phyloP scores from a whole-genome alignment of 805 yeast species.

The Clavispora phyllophila region DNA sequence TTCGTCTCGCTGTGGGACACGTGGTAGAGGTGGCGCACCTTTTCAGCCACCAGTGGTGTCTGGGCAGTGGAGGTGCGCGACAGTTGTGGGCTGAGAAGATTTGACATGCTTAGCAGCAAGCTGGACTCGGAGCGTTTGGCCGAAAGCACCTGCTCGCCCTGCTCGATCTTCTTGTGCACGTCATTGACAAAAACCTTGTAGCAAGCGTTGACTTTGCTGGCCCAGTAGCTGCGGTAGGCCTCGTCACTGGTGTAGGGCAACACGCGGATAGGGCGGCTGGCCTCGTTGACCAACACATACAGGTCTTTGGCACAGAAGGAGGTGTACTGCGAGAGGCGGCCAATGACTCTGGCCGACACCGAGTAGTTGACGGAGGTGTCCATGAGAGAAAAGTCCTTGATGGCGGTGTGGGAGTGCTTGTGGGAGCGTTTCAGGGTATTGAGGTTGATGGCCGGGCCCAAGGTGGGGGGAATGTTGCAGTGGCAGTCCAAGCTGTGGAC shows the following conservation, averaged over 20 bases:
- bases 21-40: slow-evolving; percentile 30
- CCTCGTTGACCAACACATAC: slow-evolving; percentile 35
- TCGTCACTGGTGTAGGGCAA: slow-evolving; percentile 25
- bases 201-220: slow-evolving; percentile 20
- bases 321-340: slow-evolving; percentile 8
- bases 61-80: slow-evolving; percentile 6
- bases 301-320: slow-evolving; percentile 15
- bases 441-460: slow-evolving; percentile 21
- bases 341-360: slow-evolving; percentile 38
- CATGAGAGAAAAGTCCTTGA: slow-evolving; percentile 24
- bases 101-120: neutral
- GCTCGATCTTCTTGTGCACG: slow-evolving; percentile 23
- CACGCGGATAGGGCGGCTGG: slow-evolving; percentile 29
- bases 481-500: slow-evolving; percentile 21
- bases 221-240: slow-evolving; percentile 15
- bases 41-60: slow-evolving; percentile 8
- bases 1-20: slow-evolving; percentile 19
- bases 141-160: slow-evolving; percentile 8
- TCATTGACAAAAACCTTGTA: slow-evolving; percentile 32
- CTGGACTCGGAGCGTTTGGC: neutral
- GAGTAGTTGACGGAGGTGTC: slow-evolving; percentile 33
- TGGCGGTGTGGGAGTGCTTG: neutral
- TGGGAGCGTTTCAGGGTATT: neutral
- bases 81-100: slow-evolving; percentile 8
- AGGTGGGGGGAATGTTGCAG: slow-evolving; percentile 20